Conservation (phyloP, 78 protist species). For the Monosiga brevicollis region DNA sequence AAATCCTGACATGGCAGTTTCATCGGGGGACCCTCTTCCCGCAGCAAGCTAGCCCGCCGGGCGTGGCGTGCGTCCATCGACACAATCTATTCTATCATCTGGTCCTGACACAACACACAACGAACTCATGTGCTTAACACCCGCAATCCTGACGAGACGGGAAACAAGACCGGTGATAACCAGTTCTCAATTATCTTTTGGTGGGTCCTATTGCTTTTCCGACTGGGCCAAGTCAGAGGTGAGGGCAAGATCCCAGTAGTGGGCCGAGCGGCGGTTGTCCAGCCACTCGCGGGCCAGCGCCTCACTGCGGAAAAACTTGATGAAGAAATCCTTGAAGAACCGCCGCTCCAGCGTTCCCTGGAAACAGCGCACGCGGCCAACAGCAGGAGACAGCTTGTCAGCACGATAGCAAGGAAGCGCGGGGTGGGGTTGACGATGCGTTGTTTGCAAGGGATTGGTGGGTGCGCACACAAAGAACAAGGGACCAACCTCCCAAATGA, state of each 20-base stretch:
- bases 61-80: no score
- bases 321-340: neutral
- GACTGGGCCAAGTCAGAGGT: no score
- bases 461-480: neutral
- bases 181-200: no score
- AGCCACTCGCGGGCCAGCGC: neutral
- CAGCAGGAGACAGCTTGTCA: neutral
- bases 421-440: neutral
- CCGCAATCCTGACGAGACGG: no score
- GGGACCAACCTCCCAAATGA: neutral
- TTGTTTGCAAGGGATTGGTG: neutral
- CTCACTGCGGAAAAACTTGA: neutral
- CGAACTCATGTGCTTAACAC: no score
- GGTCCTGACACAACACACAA: no score
- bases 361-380: neutral
- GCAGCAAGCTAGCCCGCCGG: no score
- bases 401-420: neutral
- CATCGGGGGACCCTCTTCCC: no score
- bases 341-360: neutral
- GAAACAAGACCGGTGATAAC: no score
- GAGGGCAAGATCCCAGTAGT: neutral
- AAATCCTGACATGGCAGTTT: no score
- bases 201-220: no score
- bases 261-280: neutral
- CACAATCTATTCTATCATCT: no score